Evolutionary conservation across 2,329 filamentous ascomycete species (phyloP), one percentile per base, ranked within the genome.

Genomic region (Stagonosporopsis cucurbitacearum): DNA sequence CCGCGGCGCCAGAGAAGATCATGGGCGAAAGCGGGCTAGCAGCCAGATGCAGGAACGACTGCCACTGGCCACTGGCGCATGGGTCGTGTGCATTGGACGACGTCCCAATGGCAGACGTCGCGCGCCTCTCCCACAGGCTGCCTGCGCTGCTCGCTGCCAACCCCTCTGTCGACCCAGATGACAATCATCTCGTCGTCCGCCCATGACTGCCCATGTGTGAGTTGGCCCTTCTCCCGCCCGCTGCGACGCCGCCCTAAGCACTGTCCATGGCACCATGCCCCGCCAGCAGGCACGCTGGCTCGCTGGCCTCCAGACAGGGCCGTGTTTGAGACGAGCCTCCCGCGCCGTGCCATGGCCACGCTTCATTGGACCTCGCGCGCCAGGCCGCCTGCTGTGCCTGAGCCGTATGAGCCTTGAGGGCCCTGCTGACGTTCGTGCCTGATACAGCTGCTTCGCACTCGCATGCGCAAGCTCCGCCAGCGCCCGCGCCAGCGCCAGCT

Each of bases 391-490:
- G 53, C 46, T 54, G 28, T 30, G 28, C 28, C 28, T 30, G 25
- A n/a, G n/a, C 25, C 9, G 49, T 62, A 58, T n/a, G n/a, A n/a
- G n/a, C n/a, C 57, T 47, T 35, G 46, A 44, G 48, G 47, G 58
- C 45, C 51, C 62, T 65, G 71, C 73, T 75, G 66, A 75, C 70
- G 56, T 62, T 26, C 46, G 49, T 67, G 65, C 63, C 57, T 57
- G 45, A 59, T 63, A 63, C 71, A 76, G 75, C 75, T 70, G 71
- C 72, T 68, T 70, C 70, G 58, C 68, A 70, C 65, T 73, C 73
- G 62, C 69, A 73, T 65, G 67, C 74, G 66, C 72, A 76, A 69
- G 67, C 72, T 65, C 71, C 72, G 70, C 72, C 67, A n/a, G n/a
- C n/a, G n/a, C n/a, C n/a, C n/a, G n/a, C n/a, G n/a, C n/a, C n/a